These are phyloP conservation scores for Phylloporus sp. DNA, from an alignment of 768 basidiomycete genomes.

Conservation along the genomic window DNA sequence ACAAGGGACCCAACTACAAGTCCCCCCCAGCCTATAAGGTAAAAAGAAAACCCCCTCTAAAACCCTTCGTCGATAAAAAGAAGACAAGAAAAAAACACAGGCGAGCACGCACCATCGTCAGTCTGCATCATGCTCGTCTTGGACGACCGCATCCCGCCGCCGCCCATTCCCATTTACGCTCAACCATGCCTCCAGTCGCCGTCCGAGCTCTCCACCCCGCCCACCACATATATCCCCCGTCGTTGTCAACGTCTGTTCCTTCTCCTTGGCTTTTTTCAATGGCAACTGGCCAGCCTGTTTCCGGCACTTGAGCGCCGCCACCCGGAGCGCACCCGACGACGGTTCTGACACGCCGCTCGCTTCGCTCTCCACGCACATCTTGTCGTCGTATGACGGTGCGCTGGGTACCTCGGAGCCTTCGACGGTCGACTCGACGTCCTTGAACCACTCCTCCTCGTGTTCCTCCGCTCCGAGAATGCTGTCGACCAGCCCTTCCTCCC, in stretches of 20 bases:
- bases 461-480: slow-evolving; percentile 73
- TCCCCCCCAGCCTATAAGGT: too few relatives aligned
- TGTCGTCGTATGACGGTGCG: neutral
- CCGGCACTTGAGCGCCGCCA: slow-evolving; percentile 25
- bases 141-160: slow-evolving; percentile 6
- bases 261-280: slow-evolving; percentile 56
- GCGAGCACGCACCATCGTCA: slow-evolving; percentile 11
- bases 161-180: slow-evolving; percentile 33
- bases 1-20: too few relatives aligned
- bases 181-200: slow-evolving; percentile 72
- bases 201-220: slow-evolving; percentile 70
- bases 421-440: slow-evolving; percentile 30
- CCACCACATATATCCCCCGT: slow-evolving; percentile 78
- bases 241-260: slow-evolving; percentile 63
- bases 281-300: slow-evolving; percentile 45
- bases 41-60: too few relatives aligned
- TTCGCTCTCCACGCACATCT: neutral
- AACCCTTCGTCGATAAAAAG: too few relatives aligned
- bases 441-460: slow-evolving; percentile 67
- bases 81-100: neutral
- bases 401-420: slow-evolving; percentile 19
- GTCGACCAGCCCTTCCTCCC: slow-evolving; percentile 80
- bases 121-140: slow-evolving; percentile 13
- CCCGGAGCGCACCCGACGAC: slow-evolving; percentile 17
- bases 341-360: slow-evolving; percentile 9